Base-by-base conservation (phyloP, 495 filamentous ascomycete species). In the Aspergillus cavernicola region DNA sequence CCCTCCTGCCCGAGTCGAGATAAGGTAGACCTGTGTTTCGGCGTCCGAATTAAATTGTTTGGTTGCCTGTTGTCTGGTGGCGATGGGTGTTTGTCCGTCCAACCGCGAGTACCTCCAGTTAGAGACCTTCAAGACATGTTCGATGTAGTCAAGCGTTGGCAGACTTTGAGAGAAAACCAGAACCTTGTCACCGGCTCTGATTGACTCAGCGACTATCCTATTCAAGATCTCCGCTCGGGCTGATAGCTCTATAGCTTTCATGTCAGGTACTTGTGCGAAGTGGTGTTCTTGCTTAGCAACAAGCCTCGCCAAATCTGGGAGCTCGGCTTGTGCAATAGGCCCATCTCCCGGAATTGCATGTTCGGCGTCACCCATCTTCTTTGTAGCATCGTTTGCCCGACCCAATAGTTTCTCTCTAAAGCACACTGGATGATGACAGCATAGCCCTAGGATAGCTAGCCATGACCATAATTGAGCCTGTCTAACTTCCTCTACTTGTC, bases 1-100 rank as follows among this genome's bases (percentile, higher is more conserved):
- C 1, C 89, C 90, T 13, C 91, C 91, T 16, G 92, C 88, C 49
- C 64, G 79, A 2, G 91, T 96, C 0, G 90, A 95, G 23, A 96
- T 88, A 3, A 96, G 73, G 57, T 87, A 90, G 1, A 95, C 69
- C 51, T 77, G 54, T 12, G 64, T 61, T 6, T 71, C 63, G n/a
- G 51, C 51, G 0, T 56, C 52, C 0, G 16, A 23, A 57, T 91
- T 92, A 76, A 96, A 96, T 0, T 63, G 57, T 54, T 87, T 89
- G 3, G 80, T 78, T 0, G 77, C 61, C 0, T 52, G 53, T 61
- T 90, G 87, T 4, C 92, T 80, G 9, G 65, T 70, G 0, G 59
- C 37, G 35, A 83, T 72, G 0, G 58, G 50, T 0, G 83, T 84
- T 1, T 42, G 58, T 11, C 91, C 91, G 68, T 93, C 87, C 9